Evolutionary conservation across 1,139 yeast genomes (phyloP).

Genomic region (Yueomyces sp.): DNA sequence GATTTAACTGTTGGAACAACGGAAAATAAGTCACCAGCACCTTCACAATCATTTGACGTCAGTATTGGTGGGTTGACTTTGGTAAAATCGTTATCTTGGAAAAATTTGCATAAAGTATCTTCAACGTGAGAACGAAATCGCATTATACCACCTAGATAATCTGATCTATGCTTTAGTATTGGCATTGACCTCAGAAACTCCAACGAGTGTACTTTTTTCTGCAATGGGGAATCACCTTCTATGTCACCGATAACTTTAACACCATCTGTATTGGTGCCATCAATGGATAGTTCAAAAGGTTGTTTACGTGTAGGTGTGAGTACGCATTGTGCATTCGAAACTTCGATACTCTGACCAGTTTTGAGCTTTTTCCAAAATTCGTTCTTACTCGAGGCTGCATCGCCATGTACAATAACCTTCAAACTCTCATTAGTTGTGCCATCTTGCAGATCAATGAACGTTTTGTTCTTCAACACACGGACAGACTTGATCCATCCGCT

Average conservation of each 20-base stretch:
- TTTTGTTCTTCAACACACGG: conserved; percentile 59
- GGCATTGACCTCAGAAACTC: conserved; percentile 60
- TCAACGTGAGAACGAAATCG: conserved; percentile 65
- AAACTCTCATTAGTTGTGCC: conserved; percentile 50
- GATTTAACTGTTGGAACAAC: conserved; percentile 10
- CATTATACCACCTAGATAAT: conserved; percentile 49
- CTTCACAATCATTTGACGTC: conserved; percentile 91
- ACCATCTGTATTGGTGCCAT: conserved; percentile 13
- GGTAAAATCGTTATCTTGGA: conserved; percentile 39
- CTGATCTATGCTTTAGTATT: conserved; percentile 66
- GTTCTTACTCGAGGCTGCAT: conserved; percentile 12
- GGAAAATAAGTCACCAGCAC: conserved; percentile 85
- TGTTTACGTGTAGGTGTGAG: conserved; percentile 28
- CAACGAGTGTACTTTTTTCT: conserved; percentile 59
- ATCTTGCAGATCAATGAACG: conserved; percentile 70
- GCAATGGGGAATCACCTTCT: conserved; percentile 60
- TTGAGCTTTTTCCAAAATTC: conserved; percentile 15
- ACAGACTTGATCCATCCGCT: conserved; percentile 70
- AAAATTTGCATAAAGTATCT: conserved; percentile 39
- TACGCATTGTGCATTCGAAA: conserved; percentile 16
- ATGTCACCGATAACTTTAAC: conserved; percentile 43
- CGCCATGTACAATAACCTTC: conserved; percentile 43
- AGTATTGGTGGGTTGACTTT: conserved; percentile 80
- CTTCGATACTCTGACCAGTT: conserved; percentile 32
- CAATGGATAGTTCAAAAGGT: conserved; percentile 32